Conservation (phyloP, 2,329 filamentous ascomycete genomes). For the Xylaria digitata region DNA sequence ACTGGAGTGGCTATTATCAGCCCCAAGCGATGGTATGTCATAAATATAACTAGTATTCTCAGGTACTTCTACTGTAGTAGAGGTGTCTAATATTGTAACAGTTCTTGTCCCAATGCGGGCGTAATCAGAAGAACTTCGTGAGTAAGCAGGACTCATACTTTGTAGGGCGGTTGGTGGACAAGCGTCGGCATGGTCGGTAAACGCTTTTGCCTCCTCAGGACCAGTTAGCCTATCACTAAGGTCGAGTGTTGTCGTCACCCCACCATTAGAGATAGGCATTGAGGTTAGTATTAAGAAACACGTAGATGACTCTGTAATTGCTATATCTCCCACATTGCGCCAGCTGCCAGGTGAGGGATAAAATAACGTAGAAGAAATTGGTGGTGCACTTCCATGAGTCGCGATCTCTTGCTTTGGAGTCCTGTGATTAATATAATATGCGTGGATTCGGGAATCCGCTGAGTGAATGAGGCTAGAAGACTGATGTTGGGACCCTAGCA, state of each 20-base stretch:
- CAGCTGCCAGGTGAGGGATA: too few relatives aligned
- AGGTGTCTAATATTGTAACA: background rate
- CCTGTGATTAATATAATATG: background rate
- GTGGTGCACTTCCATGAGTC: background rate
- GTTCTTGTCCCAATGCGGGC: background rate
- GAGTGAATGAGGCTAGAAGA: background rate
- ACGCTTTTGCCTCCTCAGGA: background rate
- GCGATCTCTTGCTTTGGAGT: background rate
- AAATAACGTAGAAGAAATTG: too few relatives aligned
- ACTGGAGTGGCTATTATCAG: conserved; percentile 9
- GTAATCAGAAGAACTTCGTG: too few relatives aligned
- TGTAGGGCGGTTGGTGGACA: too few relatives aligned
- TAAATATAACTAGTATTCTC: too few relatives aligned
- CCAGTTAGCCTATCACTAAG: background rate
- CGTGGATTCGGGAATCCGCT: background rate
- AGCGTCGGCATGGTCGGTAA: too few relatives aligned
- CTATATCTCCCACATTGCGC: background rate
- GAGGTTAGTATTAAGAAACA: background rate
- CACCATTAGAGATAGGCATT: background rate
- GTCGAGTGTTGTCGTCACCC: background rate
- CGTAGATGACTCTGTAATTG: background rate
- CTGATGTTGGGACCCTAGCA: conserved; percentile 9
- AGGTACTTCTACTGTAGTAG: background rate
- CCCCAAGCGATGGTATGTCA: too few relatives aligned
- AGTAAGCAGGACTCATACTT: too few relatives aligned